phyloP scores from a whole-genome alignment of 805 yeast species.

The Candida ovalis region DNA sequence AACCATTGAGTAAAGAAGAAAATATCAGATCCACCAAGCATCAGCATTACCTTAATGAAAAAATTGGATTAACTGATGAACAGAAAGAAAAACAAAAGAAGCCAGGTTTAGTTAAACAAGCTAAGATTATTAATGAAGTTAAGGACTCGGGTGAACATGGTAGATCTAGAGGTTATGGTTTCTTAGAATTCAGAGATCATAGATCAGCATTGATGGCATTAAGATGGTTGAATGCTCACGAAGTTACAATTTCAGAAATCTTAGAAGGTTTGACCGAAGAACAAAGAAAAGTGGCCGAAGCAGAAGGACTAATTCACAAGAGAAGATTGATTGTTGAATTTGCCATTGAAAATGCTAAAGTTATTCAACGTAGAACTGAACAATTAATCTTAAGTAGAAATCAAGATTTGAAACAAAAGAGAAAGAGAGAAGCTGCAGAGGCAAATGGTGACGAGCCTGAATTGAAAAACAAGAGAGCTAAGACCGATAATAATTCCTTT shows the following conservation, averaged over 20 bases:
- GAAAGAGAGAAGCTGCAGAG: constrained; percentile 20
- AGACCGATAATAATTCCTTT: constrained; percentile 10
- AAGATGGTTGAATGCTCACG: constrained; percentile 95
- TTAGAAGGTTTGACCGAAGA: constrained; percentile 67
- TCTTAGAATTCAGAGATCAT: constrained; percentile 89
- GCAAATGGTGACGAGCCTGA: constrained; percentile 10
- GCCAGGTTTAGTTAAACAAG: constrained; percentile 88
- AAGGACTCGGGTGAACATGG: constrained; percentile 86
- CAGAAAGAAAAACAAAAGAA: constrained; percentile 63
- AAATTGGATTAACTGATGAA: constrained; percentile 33
- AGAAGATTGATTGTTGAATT: constrained; percentile 89
- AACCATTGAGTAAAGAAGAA: constrained; percentile 87
- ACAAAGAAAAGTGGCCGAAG: constrained; percentile 51
- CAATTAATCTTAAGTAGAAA: constrained; percentile 36
- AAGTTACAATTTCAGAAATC: constrained; percentile 68
- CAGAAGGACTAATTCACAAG: constrained; percentile 48
- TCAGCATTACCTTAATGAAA: constrained; percentile 39
- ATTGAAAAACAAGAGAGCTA: constrained; percentile 25
- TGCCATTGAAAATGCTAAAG: constrained; percentile 93
- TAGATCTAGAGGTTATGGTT: constrained; percentile 95
- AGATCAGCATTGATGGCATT: constrained; percentile 91
- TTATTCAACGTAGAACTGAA: constrained; percentile 85
- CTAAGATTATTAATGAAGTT: constrained; percentile 89
- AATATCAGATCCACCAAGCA: constrained; percentile 70
- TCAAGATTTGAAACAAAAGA: constrained; percentile 33